Base-by-base conservation (phyloP, 306 rosid genomes). In the Cercis canadensis region DNA sequence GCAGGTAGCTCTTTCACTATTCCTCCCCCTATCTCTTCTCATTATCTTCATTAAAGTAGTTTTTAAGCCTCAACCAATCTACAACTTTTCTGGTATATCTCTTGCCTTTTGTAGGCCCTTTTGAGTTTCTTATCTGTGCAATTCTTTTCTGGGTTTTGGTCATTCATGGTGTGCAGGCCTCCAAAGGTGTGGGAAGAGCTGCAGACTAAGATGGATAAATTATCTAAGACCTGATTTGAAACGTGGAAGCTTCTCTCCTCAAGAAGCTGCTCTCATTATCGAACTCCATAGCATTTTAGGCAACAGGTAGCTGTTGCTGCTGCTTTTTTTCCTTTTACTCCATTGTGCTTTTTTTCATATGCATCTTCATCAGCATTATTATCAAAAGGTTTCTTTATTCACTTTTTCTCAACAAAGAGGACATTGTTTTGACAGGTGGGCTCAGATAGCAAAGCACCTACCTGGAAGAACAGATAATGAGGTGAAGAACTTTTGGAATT, bases 401-500 rank as follows among this genome's bases (percentile, higher is more conserved):
- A 59, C 61, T 50, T 65, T 65, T 71, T 72, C 43, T 46, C 52
- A 62, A 55, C 33, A 34, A 66, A 49, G 29, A 61, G 17, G 21
- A 51, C 54, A 24, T 13, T 71, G 34, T 69, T 66, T 50, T 53
- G 43, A 21, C 80, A 94, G 99, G 77, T 94, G 99, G 99, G 97
- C 99, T 69, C 96, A 87, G 72, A 94, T 94, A 62, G 99, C 99
- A 4, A 91, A 89, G 85, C 99, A 94, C 74, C 56, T 94, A 80
- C 99, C 97, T 12, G 98, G 98, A 84, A 85, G 98, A 90, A 93
- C 98, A 62, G 98, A 93, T 80, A 93, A 93, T 70, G 99, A 94
- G 67, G 97, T 94, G 81, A 94, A 94, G 83, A 94, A 94, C 71
- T 94, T 94, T 71, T 94, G 99, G 99, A 94, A 94, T 83, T 94